phyloP scores from a whole-genome alignment of 2,329 filamentous ascomycete species.

The Colletotrichum theobromicola region DNA sequence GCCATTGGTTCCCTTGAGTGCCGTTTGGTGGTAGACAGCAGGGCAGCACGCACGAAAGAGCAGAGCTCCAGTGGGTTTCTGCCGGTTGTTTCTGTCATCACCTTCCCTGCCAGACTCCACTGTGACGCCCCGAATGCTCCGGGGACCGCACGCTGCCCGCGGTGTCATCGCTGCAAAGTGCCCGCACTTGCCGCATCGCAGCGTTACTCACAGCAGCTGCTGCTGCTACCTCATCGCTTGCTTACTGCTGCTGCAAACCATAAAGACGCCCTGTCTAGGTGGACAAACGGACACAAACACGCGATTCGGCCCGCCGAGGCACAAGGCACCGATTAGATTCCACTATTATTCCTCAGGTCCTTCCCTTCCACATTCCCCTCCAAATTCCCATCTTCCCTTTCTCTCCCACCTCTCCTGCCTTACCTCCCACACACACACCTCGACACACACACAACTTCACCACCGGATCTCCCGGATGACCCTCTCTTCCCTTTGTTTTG shows the following conservation, averaged over 20 bases:
- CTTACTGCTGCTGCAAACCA: not conserved
- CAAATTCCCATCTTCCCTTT: not conserved
- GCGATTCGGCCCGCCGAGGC: slow-evolving; percentile 8
- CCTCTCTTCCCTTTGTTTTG: slow-evolving; percentile 13
- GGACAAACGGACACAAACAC: not conserved
- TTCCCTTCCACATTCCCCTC: not conserved
- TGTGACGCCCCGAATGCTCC: not conserved
- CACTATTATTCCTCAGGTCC: not conserved
- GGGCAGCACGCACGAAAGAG: not conserved
- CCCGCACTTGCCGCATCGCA: not conserved
- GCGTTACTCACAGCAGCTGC: not conserved
- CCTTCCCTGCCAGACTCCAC: slow-evolving; percentile 5
- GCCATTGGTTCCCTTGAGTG: no score
- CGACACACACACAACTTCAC: not conserved
- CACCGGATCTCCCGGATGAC: slow-evolving; percentile 37
- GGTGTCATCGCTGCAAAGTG: not conserved
- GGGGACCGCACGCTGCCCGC: not conserved
- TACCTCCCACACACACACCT: not conserved
- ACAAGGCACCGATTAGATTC: not conserved
- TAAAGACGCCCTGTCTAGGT: not conserved
- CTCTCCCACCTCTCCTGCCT: not conserved
- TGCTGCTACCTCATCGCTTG: not conserved
- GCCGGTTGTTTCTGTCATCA: slow-evolving; percentile 10
- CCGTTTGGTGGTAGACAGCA: not conserved
- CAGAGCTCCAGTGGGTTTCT: not conserved